phyloP scores from a whole-genome alignment of 1,284 basidiomycete genomes.

The Ceratobasidium sp. region DNA sequence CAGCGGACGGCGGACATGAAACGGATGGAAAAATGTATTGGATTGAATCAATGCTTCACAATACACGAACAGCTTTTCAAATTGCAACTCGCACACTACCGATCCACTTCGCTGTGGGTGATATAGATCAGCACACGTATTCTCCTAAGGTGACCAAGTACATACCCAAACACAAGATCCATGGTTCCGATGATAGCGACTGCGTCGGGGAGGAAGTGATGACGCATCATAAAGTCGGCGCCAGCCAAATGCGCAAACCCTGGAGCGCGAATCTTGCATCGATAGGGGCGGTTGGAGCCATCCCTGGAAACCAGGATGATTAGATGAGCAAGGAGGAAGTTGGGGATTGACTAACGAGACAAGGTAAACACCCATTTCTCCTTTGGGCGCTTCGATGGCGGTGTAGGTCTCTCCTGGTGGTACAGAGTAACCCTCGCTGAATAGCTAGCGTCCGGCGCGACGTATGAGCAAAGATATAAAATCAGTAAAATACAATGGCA shows the following conservation, averaged over 20 bases:
- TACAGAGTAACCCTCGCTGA: slow-evolving; percentile 97
- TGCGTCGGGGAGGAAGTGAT: slow-evolving; percentile 91
- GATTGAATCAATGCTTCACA: not conserved
- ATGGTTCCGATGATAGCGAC: slow-evolving; percentile 95
- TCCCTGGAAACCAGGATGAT: slow-evolving; percentile 58
- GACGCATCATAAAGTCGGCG: slow-evolving; percentile 94
- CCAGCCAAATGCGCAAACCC: slow-evolving; percentile 93
- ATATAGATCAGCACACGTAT: slow-evolving; percentile 16
- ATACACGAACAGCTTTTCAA: not conserved
- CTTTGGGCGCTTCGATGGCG: slow-evolving; percentile 98
- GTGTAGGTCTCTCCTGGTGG: slow-evolving; percentile 97
- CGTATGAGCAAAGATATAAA: not conserved
- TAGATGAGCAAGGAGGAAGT: not conserved
- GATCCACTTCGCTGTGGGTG: slow-evolving; percentile 54
- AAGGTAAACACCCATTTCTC: slow-evolving; percentile 97
- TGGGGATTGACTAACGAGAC: slow-evolving; percentile 70
- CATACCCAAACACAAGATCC: slow-evolving; percentile 85
- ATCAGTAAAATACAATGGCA: not conserved
- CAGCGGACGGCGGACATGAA: not conserved
- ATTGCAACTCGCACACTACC: slow-evolving; percentile 44
- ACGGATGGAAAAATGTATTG: not conserved
- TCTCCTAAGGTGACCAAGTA: no score
- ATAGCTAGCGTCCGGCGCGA: slow-evolving; percentile 72
- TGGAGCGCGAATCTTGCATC: slow-evolving; percentile 93
- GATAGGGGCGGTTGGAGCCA: slow-evolving; percentile 89